A percentile compares a stretch with the other conserved stretches of the same genome.
Conservation (phyloP, 768 basidiomycete genomes). For the Russula dissimulans region DNA sequence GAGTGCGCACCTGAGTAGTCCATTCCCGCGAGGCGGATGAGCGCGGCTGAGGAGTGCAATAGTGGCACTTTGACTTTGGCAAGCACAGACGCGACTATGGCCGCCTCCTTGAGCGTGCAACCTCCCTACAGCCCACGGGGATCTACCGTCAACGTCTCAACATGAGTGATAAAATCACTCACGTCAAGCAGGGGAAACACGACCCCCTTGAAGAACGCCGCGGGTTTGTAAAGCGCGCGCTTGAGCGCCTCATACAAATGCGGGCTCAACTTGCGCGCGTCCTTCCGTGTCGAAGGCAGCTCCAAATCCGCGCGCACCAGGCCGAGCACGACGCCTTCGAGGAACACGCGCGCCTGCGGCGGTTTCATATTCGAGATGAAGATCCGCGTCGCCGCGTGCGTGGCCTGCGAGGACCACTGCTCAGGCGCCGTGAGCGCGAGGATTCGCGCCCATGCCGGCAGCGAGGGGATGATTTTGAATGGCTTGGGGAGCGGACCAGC, state of each 20-base stretch:
- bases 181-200: slow-evolving; percentile 94
- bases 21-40: slow-evolving; percentile 91
- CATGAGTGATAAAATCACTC: slow-evolving; percentile 22
- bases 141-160: background rate
- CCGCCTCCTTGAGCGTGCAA: slow-evolving; percentile 89
- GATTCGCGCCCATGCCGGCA: slow-evolving; percentile 93
- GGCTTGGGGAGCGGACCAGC: slow-evolving; percentile 93
- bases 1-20: slow-evolving; percentile 70
- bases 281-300: slow-evolving; percentile 25
- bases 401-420: slow-evolving; percentile 93
- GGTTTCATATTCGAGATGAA: slow-evolving; percentile 98
- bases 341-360: slow-evolving; percentile 83
- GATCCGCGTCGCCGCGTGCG: slow-evolving; percentile 86
- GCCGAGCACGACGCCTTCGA: slow-evolving; percentile 85
- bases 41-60: slow-evolving; percentile 92
- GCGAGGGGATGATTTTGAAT: slow-evolving; percentile 95
- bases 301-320: slow-evolving; percentile 85
- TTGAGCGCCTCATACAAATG: slow-evolving; percentile 94
- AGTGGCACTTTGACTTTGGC: slow-evolving; percentile 89
- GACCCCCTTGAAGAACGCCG: slow-evolving; percentile 97
- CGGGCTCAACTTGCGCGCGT: slow-evolving; percentile 79
- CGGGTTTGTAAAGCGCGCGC: slow-evolving; percentile 89
- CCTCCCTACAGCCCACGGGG: slow-evolving; percentile 40
- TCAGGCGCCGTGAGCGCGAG: slow-evolving; percentile 88
- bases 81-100: slow-evolving; percentile 86